Evolutionary conservation across 2,329 filamentous ascomycete genomes (phyloP).

Genomic region (Thelonectria rubi): DNA sequence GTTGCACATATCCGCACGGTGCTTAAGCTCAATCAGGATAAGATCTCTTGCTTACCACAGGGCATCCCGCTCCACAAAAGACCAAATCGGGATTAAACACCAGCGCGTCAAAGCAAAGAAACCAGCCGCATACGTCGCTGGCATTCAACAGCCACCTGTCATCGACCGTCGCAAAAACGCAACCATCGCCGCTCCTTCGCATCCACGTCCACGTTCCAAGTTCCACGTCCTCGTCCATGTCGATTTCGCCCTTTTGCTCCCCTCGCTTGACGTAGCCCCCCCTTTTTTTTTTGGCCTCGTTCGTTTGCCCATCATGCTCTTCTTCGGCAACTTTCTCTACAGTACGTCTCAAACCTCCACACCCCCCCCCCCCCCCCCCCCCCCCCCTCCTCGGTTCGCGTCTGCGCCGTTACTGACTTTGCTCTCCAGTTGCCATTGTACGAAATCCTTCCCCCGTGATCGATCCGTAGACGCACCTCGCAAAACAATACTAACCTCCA

Average conservation of each 20-base stretch:
- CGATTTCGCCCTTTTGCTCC: background rate
- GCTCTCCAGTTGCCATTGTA: conserved; percentile 65
- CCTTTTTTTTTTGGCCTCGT: background rate
- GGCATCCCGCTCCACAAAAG: too few species aligned
- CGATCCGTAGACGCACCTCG: background rate
- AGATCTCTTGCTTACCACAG: too few species aligned
- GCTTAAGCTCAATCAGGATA: background rate
- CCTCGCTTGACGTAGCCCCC: background rate
- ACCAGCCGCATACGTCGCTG: background rate
- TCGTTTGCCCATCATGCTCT: conserved; percentile 63
- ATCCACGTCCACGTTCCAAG: conserved; percentile 15
- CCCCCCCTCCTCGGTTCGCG: too few species aligned
- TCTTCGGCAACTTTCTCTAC: conserved; percentile 78
- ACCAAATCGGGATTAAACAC: too few species aligned
- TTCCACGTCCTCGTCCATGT: background rate
- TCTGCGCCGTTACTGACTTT: conserved; percentile 23
- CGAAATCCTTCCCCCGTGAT: background rate
- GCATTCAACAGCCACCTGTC: conserved; percentile 18
- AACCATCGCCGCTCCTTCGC: conserved; percentile 19
- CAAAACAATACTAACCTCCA: conserved; percentile 8
- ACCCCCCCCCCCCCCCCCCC: too few species aligned
- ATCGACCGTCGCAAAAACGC: conserved; percentile 12
- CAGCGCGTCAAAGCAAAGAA: background rate
- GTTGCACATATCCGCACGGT: background rate
- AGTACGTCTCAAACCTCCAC: conserved; percentile 35